These are phyloP conservation scores for Cryptosporidium baileyi DNA, from an alignment of 169 alveolate species.

Conservation along the genomic window DNA sequence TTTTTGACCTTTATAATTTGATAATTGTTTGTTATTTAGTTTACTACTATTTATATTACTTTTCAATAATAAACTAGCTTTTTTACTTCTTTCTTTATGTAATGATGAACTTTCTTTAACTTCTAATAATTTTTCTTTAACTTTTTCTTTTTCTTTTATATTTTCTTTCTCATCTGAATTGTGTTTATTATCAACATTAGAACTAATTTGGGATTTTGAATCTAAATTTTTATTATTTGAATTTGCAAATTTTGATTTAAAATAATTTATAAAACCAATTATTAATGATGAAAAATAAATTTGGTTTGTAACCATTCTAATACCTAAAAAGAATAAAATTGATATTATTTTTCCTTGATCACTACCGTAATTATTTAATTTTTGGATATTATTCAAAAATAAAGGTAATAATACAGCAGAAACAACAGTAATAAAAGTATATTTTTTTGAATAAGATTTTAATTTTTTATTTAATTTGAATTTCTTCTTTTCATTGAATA, in stretches of 20 bases:
- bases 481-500: conserved; percentile 14
- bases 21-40: background rate
- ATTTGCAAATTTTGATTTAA: conserved; percentile 7
- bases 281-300: conserved; percentile 5
- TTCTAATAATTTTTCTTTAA: background rate
- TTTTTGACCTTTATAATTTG: background rate
- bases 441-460: background rate
- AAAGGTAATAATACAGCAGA: conserved; percentile 33
- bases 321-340: conserved; percentile 34
- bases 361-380: conserved; percentile 1
- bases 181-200: background rate
- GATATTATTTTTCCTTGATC: conserved; percentile 45
- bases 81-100: conserved; percentile 14
- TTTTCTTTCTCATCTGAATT: background rate
- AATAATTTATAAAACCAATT: background rate
- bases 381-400: conserved; percentile 23
- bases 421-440: background rate
- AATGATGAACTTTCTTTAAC: conserved; percentile 7
- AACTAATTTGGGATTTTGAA: background rate
- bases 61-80: conserved; percentile 11
- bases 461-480: background rate
- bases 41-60: background rate
- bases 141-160: background rate
- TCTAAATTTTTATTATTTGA: conserved; percentile 25
- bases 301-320: conserved; percentile 21